Evolutionary conservation across 2,329 filamentous ascomycete genomes (phyloP).

Genomic region (Verticillium zaregamsianum): DNA sequence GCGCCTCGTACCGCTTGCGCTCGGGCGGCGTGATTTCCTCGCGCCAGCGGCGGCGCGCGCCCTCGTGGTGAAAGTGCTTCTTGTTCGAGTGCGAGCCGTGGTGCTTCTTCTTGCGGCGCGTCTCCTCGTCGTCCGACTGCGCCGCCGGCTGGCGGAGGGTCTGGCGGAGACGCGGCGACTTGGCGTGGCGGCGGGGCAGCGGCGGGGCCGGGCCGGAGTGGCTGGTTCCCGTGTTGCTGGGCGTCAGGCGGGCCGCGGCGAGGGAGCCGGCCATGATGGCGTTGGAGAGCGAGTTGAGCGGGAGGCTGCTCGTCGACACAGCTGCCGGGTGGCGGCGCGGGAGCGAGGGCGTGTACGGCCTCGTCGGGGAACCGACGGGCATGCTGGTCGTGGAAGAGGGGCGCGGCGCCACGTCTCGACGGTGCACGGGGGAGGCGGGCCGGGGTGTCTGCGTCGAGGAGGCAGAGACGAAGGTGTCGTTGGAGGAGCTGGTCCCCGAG

Average conservation of each 20-base stretch:
- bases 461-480: constrained; percentile 22
- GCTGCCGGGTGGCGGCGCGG: constrained; percentile 19
- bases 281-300: constrained; percentile 62
- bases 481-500: constrained; percentile 14
- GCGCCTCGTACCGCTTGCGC: constrained; percentile 75
- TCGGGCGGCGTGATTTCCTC: constrained; percentile 69
- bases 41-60: constrained; percentile 70
- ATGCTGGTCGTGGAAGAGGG: constrained; percentile 16
- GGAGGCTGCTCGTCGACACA: constrained; percentile 34
- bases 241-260: constrained; percentile 55
- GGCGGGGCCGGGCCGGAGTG: constrained; percentile 32
- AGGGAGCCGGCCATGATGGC: constrained; percentile 74
- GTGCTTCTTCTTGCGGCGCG: constrained; percentile 49
- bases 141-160: constrained; percentile 58
- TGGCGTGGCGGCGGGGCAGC: constrained; percentile 31
- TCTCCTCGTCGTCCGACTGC: constrained; percentile 48
- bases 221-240: constrained; percentile 33
- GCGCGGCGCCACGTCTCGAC: constrained; percentile 2
- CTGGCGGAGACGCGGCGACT: constrained; percentile 54
- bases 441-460: constrained; percentile 18
- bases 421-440: constrained; percentile 2
- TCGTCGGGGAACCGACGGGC: constrained; percentile 30
- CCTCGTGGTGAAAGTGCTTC: constrained; percentile 74
- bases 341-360: constrained; percentile 21
- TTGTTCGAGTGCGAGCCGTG: constrained; percentile 42